Evolutionary conservation across 106 monocot species (phyloP).

Genomic region (Dendrobium chrysotoxum): DNA sequence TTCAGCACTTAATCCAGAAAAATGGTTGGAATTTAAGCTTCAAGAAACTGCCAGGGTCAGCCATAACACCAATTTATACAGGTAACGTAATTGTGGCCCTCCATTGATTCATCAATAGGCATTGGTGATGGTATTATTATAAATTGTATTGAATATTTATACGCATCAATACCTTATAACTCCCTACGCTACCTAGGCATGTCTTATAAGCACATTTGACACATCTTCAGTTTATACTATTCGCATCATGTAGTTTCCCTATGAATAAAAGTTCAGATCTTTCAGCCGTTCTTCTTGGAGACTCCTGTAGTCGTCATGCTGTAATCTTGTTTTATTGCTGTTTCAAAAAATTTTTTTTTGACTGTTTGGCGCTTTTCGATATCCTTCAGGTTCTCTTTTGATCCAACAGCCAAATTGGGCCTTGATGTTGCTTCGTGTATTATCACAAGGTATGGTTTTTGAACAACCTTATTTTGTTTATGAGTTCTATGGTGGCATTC

Average conservation of each 20-base stretch:
- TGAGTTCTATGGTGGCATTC: neutral
- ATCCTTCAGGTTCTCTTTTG: constrained; percentile 78
- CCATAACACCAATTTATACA: constrained; percentile 76
- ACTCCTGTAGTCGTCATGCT: neutral
- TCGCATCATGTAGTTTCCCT: neutral
- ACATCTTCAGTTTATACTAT: neutral
- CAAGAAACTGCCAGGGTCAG: constrained; percentile 80
- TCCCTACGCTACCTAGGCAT: neutral
- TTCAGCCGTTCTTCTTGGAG: neutral
- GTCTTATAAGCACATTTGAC: neutral
- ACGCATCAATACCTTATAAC: neutral
- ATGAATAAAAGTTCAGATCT: neutral
- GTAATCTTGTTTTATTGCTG: neutral
- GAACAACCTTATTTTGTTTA: neutral
- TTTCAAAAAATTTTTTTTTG: neutral
- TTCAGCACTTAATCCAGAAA: constrained; percentile 71
- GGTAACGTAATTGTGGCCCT: constrained; percentile 27
- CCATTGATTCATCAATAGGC: neutral
- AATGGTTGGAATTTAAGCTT: constrained; percentile 91
- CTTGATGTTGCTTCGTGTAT: constrained; percentile 96
- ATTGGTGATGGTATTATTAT: neutral
- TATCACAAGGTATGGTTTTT: constrained; percentile 66
- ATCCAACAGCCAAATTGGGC: constrained; percentile 67
- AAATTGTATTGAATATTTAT: neutral
- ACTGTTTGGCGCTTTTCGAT: neutral